Evolutionary conservation across 495 filamentous ascomycete genomes (phyloP), one percentile per base, ranked within the genome.

Genomic region (Gamarada debralockiae): DNA sequence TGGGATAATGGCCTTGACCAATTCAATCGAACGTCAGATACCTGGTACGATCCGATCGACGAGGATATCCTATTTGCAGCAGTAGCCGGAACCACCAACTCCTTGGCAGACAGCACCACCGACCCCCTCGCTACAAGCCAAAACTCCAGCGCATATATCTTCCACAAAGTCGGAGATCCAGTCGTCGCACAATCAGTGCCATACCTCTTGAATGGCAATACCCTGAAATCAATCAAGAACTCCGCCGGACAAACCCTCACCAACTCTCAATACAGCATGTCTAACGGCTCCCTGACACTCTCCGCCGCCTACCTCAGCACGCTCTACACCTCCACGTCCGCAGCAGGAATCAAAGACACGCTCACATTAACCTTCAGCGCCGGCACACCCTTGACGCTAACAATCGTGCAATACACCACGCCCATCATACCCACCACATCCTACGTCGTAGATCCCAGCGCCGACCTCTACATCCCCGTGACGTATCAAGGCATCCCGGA

Each of bases 1-100:
- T 84, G 80, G 81, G 81, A 84, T 62, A 83, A 82, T 41, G 77
- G 80, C 1, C 36, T 69, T 10, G 74, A 77, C 43, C 65, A 67
- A 36, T 66, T 74, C 18, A 69, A 81, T 37, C 70, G 80, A 20
- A 61, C 60, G 1, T 59, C 70, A 0, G 67, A 69, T 15, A 60
- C 49, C 15, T 84, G 76, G 77, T 65, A 73, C 15, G 82, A 85
- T 55, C 65, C 67, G 0, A 67, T 72, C 4, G 71, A 71, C 0
- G 59, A 75, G 22, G 62, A 70, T 1, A 76, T 84, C 48, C 58
- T 78, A 17, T 58, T 66, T 13, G 74, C 72, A 31, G 74, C 77
- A 0, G 66, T 60, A 12, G 62, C 63, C 5, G 73, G 74, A 2
- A 65, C 68, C 5, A 52, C 52, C 10, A 85, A 84, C 59, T 70